These are phyloP conservation scores for Spatholobus suberectus DNA, from an alignment of 306 rosid species.

Conservation along the genomic window DNA sequence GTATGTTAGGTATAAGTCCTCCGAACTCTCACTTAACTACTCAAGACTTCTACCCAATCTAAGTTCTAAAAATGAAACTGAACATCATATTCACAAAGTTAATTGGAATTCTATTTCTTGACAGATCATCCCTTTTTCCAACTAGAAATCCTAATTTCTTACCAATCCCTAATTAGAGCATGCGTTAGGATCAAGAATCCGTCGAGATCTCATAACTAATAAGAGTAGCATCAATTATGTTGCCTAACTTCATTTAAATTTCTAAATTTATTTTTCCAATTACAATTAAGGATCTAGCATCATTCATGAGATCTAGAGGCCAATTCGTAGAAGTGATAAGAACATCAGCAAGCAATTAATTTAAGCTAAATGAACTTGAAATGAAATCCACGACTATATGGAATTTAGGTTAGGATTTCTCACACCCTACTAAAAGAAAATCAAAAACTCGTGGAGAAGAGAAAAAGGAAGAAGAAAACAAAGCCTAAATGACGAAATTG, in stretches of 20 bases:
- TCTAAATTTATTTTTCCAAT: not conserved
- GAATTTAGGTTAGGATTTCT: not conserved
- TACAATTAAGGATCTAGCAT: too few species aligned
- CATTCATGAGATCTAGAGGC: too few species aligned
- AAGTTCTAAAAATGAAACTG: not conserved
- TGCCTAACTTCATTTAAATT: not conserved
- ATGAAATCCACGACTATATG: not conserved
- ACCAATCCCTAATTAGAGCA: not conserved
- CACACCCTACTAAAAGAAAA: not conserved
- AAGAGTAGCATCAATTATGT: not conserved
- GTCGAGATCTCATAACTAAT: not conserved
- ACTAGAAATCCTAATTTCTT: not conserved
- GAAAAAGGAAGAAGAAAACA: not conserved
- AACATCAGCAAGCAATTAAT: not conserved
- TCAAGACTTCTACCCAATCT: not conserved
- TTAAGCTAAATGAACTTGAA: not conserved
- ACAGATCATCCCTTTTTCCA: not conserved
- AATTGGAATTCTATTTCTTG: not conserved
- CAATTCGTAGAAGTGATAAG: not conserved
- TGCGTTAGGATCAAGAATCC: not conserved
- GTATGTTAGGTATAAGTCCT: not conserved
- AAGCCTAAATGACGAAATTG: not conserved
- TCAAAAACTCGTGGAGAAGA: too few species aligned
- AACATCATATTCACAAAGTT: not conserved
- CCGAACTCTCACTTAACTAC: not conserved